phyloP scores from a whole-genome alignment of 768 basidiomycete species.

The Boletus subcaerulescens region DNA sequence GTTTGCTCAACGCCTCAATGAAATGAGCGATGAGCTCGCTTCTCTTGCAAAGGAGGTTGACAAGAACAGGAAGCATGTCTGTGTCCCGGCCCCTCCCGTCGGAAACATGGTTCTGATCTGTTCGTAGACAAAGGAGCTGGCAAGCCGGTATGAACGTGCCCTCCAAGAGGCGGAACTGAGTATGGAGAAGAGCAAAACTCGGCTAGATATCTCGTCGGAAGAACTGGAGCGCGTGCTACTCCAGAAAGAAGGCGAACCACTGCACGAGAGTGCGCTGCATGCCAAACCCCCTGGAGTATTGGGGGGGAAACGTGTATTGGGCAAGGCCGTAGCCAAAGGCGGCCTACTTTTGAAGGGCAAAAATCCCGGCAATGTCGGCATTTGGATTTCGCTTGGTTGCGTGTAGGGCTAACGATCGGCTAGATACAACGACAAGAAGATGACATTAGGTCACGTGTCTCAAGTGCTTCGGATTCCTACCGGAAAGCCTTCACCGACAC shows the following conservation, averaged over 20 bases:
- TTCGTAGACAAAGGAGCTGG: constrained; percentile 86
- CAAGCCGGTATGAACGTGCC: constrained; percentile 80
- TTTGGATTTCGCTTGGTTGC: constrained; percentile 6
- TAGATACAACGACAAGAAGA: constrained; percentile 93
- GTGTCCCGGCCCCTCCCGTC: constrained; percentile 12
- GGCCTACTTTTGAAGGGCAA: constrained; percentile 88
- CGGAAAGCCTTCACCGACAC: constrained; percentile 88
- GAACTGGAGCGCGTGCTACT: constrained; percentile 90
- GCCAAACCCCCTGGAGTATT: constrained; percentile 53
- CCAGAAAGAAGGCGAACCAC: constrained; percentile 92
- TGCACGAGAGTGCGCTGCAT: constrained; percentile 77
- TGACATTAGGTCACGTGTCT: constrained; percentile 85
- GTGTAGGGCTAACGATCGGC: constrained; percentile 5
- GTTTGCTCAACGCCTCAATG: constrained; percentile 83
- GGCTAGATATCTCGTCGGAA: constrained; percentile 87
- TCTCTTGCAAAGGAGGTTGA: constrained; percentile 89
- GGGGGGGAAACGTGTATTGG: constrained; percentile 78
- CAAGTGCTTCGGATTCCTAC: constrained; percentile 81
- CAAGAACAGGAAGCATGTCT: constrained; percentile 85
- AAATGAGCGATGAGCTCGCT: constrained; percentile 95
- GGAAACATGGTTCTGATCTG: constrained; percentile 4
- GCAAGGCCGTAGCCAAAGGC: constrained; percentile 90
- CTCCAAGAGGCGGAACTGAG: constrained; percentile 82
- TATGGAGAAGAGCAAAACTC: constrained; percentile 86
- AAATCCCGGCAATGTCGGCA: constrained; percentile 77